phyloP scores from a whole-genome alignment of 2,329 filamentous ascomycete species.

The Ascosphaera aggregata region DNA sequence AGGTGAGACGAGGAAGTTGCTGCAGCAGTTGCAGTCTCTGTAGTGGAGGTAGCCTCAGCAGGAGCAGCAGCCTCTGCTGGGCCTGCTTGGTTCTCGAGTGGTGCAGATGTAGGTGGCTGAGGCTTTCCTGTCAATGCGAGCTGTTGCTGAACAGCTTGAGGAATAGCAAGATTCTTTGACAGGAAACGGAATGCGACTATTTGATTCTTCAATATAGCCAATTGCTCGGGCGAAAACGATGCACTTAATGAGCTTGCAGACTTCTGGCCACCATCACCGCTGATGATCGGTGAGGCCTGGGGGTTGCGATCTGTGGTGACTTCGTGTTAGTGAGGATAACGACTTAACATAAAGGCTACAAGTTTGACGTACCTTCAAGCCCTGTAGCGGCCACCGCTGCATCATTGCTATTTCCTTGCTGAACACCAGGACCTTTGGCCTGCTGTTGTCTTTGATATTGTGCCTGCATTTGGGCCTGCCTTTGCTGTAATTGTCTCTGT shows the following conservation, averaged over 20 bases:
- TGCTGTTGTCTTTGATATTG: no score
- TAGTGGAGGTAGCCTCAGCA: slow-evolving; percentile 15
- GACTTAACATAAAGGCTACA: no score
- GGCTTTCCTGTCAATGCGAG: slow-evolving; percentile 40
- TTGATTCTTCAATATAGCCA: slow-evolving; percentile 57
- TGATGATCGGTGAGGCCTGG: slow-evolving; percentile 6
- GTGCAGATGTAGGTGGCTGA: no score
- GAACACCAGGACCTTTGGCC: no score
- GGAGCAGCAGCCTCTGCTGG: slow-evolving; percentile 14
- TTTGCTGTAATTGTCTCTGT: slow-evolving; percentile 24
- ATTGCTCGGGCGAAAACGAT: slow-evolving; percentile 50
- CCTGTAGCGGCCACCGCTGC: no score
- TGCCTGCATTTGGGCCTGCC: slow-evolving; percentile 23
- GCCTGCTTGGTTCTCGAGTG: no score
- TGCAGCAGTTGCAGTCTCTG: slow-evolving; percentile 9
- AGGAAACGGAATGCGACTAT: slow-evolving; percentile 82
- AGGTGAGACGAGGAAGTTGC: no score
- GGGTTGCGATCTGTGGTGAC: slow-evolving; percentile 8
- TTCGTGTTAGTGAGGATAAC: no score
- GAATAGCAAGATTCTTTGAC: slow-evolving; percentile 66
- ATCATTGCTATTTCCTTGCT: no score
- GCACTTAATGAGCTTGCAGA: no score
- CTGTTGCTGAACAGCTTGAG: slow-evolving; percentile 53
- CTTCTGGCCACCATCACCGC: slow-evolving; percentile 4
- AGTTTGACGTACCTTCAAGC: no score